Base-by-base conservation (phyloP, 2,329 filamentous ascomycete genomes). In the Trichoderma sp. region DNA sequence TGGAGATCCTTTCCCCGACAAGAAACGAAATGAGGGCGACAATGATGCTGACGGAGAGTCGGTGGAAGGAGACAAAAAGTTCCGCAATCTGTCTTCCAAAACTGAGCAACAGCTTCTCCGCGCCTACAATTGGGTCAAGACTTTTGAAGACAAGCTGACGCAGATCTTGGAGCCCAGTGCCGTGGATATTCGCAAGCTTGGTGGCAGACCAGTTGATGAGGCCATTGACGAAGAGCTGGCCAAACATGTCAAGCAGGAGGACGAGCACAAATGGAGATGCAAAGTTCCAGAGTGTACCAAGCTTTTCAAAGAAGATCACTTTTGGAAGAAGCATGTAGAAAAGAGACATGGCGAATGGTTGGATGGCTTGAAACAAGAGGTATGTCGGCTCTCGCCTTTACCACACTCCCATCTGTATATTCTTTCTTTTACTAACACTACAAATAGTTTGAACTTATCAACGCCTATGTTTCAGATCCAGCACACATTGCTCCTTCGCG, bases 41-140 rank as follows among this genome's bases (percentile, higher is more conserved):
- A 88, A 88, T 49, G 86, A 87, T 35, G 88, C 89, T 1, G 89
- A 91, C 7, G 73, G 75, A 27, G 80, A 82, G 57, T 70, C 71
- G 37, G 68, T 70, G 1, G 80, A 81, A 10, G 87, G 87, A 6
- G 92, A 96, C 71, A 92, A 92, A 76, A 94, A 93, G 75, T 89
- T 91, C 71, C 87, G 88, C 68, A 89, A 88, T 70, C 85, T 89
- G 19, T 86, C 86, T 29, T 89, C 86, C 62, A 97, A 97, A 82
- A 89, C 90, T 5, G 94, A 97, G 75, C 93, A 96, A 78, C 96
- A 98, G 78, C 88, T 98, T 16, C 92, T 96, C 76, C 91, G 94
- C 69, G 96, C 96, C 0, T 98, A 94, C 83, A 99, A 98, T 77
- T 99, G 96, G 96, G 96, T 99, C 70, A 96, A 92, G 83, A 98